Evolutionary conservation across 371 early-diverging fungal genomes (phyloP).

Genomic region (Mortierella polycephala): DNA sequence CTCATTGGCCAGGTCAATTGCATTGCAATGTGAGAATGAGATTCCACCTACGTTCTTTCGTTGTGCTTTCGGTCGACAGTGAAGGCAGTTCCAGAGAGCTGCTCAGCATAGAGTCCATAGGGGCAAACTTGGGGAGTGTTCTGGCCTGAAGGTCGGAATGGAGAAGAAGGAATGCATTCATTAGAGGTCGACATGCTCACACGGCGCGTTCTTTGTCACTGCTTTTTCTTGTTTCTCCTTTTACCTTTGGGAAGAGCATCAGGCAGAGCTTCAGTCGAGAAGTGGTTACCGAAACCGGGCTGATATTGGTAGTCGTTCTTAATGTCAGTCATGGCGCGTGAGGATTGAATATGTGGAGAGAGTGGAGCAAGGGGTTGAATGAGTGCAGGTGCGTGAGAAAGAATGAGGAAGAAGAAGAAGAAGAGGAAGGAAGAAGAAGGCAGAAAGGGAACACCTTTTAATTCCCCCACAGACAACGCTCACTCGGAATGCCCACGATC

Average conservation of each 20-base stretch:
- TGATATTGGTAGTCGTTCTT: slow-evolving; percentile 68
- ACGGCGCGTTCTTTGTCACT: neutral
- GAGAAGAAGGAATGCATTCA: neutral
- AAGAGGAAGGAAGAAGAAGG: slow-evolving; percentile 1
- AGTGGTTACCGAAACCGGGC: slow-evolving; percentile 85
- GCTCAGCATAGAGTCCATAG: slow-evolving; percentile 94
- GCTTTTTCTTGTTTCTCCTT: neutral
- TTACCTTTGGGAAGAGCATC: slow-evolving; percentile 89
- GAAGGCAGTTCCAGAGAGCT: slow-evolving; percentile 95
- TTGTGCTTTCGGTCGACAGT: slow-evolving; percentile 89
- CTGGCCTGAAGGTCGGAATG: slow-evolving; percentile 62
- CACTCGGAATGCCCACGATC: neutral
- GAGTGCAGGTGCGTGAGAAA: neutral
- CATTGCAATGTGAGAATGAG: neutral
- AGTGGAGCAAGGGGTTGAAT: neutral
- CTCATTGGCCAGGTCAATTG: neutral
- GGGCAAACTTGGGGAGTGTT: slow-evolving; percentile 95
- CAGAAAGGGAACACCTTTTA: neutral
- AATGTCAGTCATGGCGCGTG: slow-evolving; percentile 41
- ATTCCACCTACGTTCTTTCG: slow-evolving; percentile 74
- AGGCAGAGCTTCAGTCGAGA: slow-evolving; percentile 85
- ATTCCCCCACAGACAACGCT: neutral
- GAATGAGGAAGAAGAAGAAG: neutral
- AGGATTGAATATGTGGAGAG: slow-evolving; percentile 4
- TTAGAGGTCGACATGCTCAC: neutral